phyloP scores from a whole-genome alignment of 2,329 filamentous ascomycete species.

The Penicillium nordicum region DNA sequence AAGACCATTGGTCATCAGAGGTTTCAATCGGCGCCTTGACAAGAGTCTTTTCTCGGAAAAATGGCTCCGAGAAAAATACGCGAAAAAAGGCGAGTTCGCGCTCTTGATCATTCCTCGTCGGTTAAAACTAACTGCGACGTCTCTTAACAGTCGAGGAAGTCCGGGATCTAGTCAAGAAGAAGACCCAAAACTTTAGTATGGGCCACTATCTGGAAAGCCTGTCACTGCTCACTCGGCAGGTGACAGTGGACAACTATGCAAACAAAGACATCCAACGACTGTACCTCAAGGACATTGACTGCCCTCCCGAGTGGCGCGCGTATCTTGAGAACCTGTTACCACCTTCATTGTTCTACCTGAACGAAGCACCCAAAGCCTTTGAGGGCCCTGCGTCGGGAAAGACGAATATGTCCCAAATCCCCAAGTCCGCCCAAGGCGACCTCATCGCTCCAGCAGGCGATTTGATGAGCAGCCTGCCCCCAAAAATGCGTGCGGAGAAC shows the following conservation, averaged over 20 bases:
- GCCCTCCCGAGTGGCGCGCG: slow-evolving; percentile 79
- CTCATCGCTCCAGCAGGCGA: slow-evolving; percentile 74
- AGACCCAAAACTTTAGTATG: slow-evolving; percentile 77
- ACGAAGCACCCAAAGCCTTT: slow-evolving; percentile 65
- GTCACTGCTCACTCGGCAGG: slow-evolving; percentile 78
- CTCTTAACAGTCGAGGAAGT: slow-evolving; percentile 68
- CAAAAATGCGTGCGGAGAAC: slow-evolving; percentile 87
- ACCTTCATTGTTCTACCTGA: slow-evolving; percentile 81
- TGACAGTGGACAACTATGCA: slow-evolving; percentile 69
- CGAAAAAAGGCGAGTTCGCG: slow-evolving; percentile 65
- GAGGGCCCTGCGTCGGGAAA: slow-evolving; percentile 53
- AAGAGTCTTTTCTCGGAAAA: slow-evolving; percentile 71
- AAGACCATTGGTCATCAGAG: slow-evolving; percentile 85
- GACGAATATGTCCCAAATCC: slow-evolving; percentile 42
- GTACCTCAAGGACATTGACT: slow-evolving; percentile 97
- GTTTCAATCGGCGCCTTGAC: slow-evolving; percentile 74
- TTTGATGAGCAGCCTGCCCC: slow-evolving; percentile 86
- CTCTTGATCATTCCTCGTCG: slow-evolving; percentile 5
- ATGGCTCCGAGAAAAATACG: slow-evolving; percentile 77
- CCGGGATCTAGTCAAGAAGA: slow-evolving; percentile 70
- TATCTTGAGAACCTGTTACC: slow-evolving; percentile 75
- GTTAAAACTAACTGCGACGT: slow-evolving; percentile 5
- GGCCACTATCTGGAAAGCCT: slow-evolving; percentile 89
- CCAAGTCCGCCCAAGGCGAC: slow-evolving; percentile 49
- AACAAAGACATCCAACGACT: slow-evolving; percentile 79